Conservation (phyloP, 2,329 filamentous ascomycete genomes). For the Ceratocystis cacaofunesta region DNA sequence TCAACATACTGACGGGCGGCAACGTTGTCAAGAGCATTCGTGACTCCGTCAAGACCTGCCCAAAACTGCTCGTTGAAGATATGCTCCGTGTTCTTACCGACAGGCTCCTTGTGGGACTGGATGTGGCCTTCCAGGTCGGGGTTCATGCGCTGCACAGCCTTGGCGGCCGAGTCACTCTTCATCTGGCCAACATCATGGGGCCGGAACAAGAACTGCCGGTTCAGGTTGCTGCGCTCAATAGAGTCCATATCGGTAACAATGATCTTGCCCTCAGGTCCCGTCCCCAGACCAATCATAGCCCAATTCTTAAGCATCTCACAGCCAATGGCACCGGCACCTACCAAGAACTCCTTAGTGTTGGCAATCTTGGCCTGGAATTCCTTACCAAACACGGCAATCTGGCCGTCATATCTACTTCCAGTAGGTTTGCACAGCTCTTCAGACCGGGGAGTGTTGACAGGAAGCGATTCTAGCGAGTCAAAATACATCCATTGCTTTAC, state of each 20-base stretch:
- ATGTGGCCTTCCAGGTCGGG: constrained; percentile 82
- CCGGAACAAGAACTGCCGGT: constrained; percentile 92
- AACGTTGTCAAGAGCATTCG: constrained; percentile 94
- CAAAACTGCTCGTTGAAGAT: constrained; percentile 93
- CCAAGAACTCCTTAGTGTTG: constrained; percentile 83
- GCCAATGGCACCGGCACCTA: constrained; percentile 91
- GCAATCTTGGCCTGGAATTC: constrained; percentile 89
- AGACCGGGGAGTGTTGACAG: constrained; percentile 56
- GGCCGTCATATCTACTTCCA: constrained; percentile 82
- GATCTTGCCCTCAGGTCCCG: constrained; percentile 77
- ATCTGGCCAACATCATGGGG: constrained; percentile 84
- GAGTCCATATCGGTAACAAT: constrained; percentile 95
- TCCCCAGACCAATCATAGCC: constrained; percentile 93
- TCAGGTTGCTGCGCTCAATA: constrained; percentile 97
- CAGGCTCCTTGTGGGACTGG: constrained; percentile 69
- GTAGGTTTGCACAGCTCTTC: constrained; percentile 78
- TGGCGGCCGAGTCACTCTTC: constrained; percentile 90
- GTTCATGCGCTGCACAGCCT: constrained; percentile 89
- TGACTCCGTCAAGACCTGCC: constrained; percentile 74
- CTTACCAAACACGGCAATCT: constrained; percentile 88
- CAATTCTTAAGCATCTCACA: constrained; percentile 99
- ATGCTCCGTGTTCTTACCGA: constrained; percentile 81
- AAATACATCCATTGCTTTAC: constrained; percentile 94
- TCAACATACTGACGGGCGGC: constrained; percentile 95
- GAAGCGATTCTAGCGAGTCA: constrained; percentile 91